Evolutionary conservation across 106 monocot species (phyloP), one percentile per base, ranked within the genome.

Genomic region (Dendrobium officinale): DNA sequence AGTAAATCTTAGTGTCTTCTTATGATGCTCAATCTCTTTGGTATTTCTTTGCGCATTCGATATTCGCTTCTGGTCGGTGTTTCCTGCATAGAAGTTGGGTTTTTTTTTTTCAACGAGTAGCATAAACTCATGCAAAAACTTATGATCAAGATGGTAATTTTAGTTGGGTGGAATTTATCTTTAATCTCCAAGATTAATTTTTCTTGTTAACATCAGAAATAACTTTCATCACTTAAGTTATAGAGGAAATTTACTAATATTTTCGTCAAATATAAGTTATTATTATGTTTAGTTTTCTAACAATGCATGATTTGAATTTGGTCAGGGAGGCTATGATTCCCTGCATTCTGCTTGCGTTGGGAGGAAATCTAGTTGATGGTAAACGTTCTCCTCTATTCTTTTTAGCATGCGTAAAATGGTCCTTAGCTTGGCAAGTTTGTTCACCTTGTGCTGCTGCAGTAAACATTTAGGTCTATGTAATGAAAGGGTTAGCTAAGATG

Each of bases 331-430:
- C 93, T 43, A 97, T 97, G 96, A 97, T 97, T 81, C 96, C 96
- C 18, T 97, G 96, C 84, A 97, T 97, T 79, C 86, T 97, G 77
- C 92, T 97, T 75, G 96, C 96, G 49, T 92, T 97, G 87, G 96
- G 96, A 58, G 96, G 96, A 67, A 97, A 94, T 81, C 88, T 92
- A 67, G 90, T 90, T 78, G 88, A 88, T 56, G 92, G 92, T 92
- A 87, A 83, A 83, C 48, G 2, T 51, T n/a, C 51, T n/a, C 2
- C 44, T 8, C 5, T 61, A 61, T 24, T n/a, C 5, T 61, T 61
- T 22, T 61, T 61, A 7, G 61, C n/a, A n/a, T 61, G 19, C 61
- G 20, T 61, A 22, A 61, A 8, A 5, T n/a, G 4, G 19, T n/a
- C 29, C 9, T 74, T 44, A 42, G 15, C 43, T 29, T 20, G 74